These are phyloP conservation scores for Trichoderma atroviride DNA, from an alignment of 2,329 filamentous ascomycete genomes.

Conservation along the genomic window DNA sequence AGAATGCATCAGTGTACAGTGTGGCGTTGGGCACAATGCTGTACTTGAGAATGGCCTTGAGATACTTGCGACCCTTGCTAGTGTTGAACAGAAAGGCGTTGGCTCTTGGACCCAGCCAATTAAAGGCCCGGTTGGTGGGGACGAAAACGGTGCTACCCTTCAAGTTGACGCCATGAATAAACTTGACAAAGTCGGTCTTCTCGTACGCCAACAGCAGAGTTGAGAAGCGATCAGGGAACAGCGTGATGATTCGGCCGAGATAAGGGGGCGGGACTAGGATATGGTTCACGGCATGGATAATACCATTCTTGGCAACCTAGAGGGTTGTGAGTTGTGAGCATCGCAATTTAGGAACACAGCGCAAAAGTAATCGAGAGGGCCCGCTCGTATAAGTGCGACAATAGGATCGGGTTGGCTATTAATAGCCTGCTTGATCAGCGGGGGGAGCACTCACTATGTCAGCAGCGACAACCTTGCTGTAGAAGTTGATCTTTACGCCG, in stretches of 20 bases:
- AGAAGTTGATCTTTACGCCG: constrained; percentile 76
- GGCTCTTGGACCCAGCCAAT: constrained; percentile 68
- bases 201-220: constrained; percentile 74
- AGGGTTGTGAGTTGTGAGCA: background rate
- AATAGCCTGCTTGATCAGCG: constrained; percentile 20
- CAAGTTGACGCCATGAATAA: constrained; percentile 55
- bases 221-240: constrained; percentile 76
- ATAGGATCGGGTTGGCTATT: constrained; percentile 14
- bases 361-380: background rate
- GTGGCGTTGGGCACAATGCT: constrained; percentile 74
- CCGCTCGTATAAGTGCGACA: background rate
- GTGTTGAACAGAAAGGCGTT: constrained; percentile 87
- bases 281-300: constrained; percentile 76
- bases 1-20: constrained; percentile 82
- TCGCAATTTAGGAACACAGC: background rate
- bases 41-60: constrained; percentile 77
- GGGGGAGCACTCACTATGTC: constrained; percentile 62
- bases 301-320: constrained; percentile 73
- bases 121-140: constrained; percentile 79
- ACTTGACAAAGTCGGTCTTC: constrained; percentile 71
- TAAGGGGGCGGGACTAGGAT: constrained; percentile 76
- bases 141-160: constrained; percentile 78
- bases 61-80: constrained; percentile 70
- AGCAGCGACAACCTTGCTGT: constrained; percentile 67
- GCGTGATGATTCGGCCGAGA: constrained; percentile 55